phyloP scores from a whole-genome alignment of 1,284 basidiomycete species.

The Ustilago hordei region DNA sequence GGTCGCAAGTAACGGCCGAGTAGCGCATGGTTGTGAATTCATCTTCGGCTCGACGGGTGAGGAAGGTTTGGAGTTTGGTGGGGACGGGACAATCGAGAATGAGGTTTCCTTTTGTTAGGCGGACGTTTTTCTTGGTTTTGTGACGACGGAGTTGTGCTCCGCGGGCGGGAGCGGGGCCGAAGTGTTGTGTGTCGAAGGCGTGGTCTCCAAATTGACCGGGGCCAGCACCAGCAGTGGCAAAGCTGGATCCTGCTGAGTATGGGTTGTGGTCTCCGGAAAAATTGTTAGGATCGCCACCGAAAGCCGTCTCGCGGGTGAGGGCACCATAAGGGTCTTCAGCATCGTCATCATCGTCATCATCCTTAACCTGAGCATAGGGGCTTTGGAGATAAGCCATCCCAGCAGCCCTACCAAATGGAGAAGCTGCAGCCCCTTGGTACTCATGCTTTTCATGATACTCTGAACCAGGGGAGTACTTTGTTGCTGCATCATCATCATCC shows the following conservation, averaged over 20 bases:
- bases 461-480: constrained; percentile 40
- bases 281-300: constrained; percentile 17
- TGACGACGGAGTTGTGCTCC: constrained; percentile 66
- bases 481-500: constrained; percentile 37
- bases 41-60: constrained; percentile 82
- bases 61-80: constrained; percentile 71
- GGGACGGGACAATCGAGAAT: constrained; percentile 70
- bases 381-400: constrained; percentile 31
- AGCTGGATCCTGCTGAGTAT: constrained; percentile 4
- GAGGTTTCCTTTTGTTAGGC: constrained; percentile 69
- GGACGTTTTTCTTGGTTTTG: constrained; percentile 70
- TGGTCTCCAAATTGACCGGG: constrained; percentile 26
- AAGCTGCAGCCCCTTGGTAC: constrained; percentile 7
- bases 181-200: constrained; percentile 63
- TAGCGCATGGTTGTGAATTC: constrained; percentile 82
- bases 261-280: constrained; percentile 7
- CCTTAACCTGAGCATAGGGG: constrained; percentile 33
- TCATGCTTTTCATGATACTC: constrained; percentile 54
- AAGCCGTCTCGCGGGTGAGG: constrained; percentile 32
- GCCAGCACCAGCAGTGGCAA: not conserved
- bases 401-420: constrained; percentile 23
- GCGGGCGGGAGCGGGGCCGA: constrained; percentile 63
- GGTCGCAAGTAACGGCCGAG: constrained; percentile 71
- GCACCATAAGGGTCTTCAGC: constrained; percentile 25
- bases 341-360: constrained; percentile 25